Percentiles rank a stretch among this genome's conserved stretches.
These are phyloP conservation scores for Vitis riparia DNA, from an alignment of 164 flowering plant genomes.

Conservation along the genomic window DNA sequence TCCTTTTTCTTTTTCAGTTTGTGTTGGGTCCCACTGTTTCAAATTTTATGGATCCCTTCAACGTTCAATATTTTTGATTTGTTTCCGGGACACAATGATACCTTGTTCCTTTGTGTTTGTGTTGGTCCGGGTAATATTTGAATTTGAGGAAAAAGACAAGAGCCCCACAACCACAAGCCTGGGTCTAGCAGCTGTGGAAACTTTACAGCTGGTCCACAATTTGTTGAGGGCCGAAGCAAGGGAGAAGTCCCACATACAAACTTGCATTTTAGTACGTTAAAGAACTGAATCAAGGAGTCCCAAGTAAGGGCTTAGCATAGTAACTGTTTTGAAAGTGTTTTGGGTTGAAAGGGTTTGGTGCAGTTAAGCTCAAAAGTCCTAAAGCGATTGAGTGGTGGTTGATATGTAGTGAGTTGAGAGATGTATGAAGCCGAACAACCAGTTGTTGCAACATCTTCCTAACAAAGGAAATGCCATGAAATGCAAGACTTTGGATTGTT, in stretches of 20 bases:
- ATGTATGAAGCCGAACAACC: slow-evolving; percentile 18
- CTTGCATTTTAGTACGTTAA: too few relatives aligned
- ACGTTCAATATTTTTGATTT: slow-evolving; percentile 3
- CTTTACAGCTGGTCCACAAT: too few relatives aligned
- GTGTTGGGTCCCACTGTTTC: slow-evolving; percentile 15
- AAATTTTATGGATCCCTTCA: slow-evolving; percentile 3
- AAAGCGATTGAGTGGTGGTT: not conserved
- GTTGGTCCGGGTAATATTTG: not conserved
- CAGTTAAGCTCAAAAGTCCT: too few relatives aligned
- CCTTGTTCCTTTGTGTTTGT: too few relatives aligned
- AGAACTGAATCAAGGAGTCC: too few relatives aligned
- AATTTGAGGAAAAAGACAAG: not conserved
- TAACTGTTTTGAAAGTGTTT: too few relatives aligned
- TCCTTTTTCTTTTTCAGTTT: slow-evolving; percentile 1
- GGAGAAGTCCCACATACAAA: too few relatives aligned
- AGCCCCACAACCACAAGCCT: not conserved
- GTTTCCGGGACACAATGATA: not conserved
- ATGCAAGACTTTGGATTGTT: too few relatives aligned
- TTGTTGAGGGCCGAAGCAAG: too few relatives aligned
- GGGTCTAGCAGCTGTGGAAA: not conserved
- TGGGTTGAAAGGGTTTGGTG: too few relatives aligned
- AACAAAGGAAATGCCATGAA: not conserved
- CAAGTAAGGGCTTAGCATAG: too few relatives aligned
- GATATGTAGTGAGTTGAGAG: slow-evolving; percentile 4
- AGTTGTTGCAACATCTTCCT: slow-evolving; percentile 23